Base-by-base conservation (phyloP, 768 basidiomycete species). In the Macrocybe gigantea region DNA sequence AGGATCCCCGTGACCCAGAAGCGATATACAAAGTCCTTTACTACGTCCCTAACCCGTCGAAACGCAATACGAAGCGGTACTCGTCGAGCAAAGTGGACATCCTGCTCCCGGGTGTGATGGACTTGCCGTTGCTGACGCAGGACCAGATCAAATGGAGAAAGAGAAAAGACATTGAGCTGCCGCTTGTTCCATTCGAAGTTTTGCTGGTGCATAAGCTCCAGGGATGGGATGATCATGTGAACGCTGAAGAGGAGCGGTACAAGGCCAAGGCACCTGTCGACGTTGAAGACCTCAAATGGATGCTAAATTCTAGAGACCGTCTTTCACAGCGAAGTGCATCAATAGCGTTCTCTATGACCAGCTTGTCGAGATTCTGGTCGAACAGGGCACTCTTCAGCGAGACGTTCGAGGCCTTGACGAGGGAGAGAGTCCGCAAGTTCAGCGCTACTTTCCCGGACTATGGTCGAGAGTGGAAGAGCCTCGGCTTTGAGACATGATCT, bases 321-420 rank as follows among this genome's bases (percentile, higher is more conserved):
- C 22, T 22, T 22, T 22, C 22, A 22, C 22, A 4, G 22, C 22
- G 22, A 22, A 22, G 22, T 22, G 22, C 22, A 22, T 22, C 22
- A 22, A 22, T 22, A 22, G 22, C 22, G 22, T 22, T 22, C 22
- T 22, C 22, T 22, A 22, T 4, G 22, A 2, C 22, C 22, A 4
- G 22, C 22, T 22, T 22, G 37, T 44, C 49, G 12, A 41, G 36
- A n/a, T 52, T 50, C 49, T 62, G 60, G 61, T 44, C 45, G 7
- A 57, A 68, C 44, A 31, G n/a, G 22, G 56, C 50, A 31, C 44
- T 68, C 33, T 69, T 69, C 47, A 56, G 54, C 30, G 59, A 60
- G 34, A 63, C 62, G 40, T 64, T 68, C 48, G 53, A 55, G 55
- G 46, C 45, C 29, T 49, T 64, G 37, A 63, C 66, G 43, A 51